Evolutionary conservation across 129 eudicot species (phyloP).

Genomic region (Centaurea solstitialis): DNA sequence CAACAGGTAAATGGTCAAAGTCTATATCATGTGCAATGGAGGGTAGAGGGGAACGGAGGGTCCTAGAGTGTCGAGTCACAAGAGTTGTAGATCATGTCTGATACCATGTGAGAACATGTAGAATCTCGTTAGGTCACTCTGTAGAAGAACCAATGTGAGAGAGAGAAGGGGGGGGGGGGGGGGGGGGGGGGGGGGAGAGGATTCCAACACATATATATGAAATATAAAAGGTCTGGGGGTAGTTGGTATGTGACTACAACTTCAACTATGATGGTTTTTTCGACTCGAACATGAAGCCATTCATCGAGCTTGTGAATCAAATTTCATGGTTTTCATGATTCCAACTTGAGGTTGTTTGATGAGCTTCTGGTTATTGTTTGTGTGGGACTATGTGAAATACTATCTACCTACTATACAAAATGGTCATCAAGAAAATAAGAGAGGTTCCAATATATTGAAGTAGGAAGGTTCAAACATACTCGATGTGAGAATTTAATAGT

Average conservation of each 20-base stretch:
- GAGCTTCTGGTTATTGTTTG: neutral
- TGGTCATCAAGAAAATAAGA: too few species aligned
- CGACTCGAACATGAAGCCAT: neutral
- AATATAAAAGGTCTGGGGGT: too few species aligned
- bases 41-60: neutral
- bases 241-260: neutral
- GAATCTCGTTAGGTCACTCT: neutral
- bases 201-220: too few species aligned
- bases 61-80: neutral
- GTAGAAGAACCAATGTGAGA: too few species aligned
- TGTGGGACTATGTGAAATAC: neutral
- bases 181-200: too few species aligned
- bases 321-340: too few species aligned
- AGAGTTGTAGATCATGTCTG: neutral
- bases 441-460: too few species aligned
- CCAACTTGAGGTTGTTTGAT: too few species aligned
- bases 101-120: neutral
- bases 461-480: too few species aligned
- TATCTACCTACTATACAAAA: too few species aligned
- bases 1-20: neutral
- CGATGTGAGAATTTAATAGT: too few species aligned
- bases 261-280: neutral
- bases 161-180: too few species aligned
- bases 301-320: neutral
- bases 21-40: neutral